These are phyloP conservation scores for Harringtonia lauricola DNA, from an alignment of 2,329 filamentous ascomycete species.

Conservation along the genomic window DNA sequence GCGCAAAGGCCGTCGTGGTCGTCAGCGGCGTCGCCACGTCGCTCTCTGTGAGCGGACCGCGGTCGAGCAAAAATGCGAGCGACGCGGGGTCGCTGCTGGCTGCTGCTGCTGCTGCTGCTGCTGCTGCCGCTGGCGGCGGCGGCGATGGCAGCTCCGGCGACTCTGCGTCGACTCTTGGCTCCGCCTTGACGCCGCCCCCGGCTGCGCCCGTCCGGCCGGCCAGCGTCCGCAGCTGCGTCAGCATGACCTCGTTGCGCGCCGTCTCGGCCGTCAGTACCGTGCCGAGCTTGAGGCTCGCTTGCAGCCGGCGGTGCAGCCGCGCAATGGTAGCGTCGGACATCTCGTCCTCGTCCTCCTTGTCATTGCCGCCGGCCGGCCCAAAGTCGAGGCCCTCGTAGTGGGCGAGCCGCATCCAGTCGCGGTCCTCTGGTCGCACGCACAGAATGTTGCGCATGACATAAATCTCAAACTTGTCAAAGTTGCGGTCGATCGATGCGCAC, in stretches of 20 bases:
- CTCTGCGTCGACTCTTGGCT: constrained; percentile 12
- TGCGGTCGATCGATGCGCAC: constrained; percentile 71
- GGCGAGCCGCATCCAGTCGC: constrained; percentile 67
- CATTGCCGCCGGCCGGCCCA: constrained; percentile 6
- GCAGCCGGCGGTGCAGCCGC: constrained; percentile 59
- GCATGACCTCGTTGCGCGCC: constrained; percentile 59
- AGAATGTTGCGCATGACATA: constrained; percentile 83
- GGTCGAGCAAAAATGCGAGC: constrained; percentile 48
- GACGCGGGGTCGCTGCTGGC: constrained; percentile 17
- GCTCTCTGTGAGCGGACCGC: constrained; percentile 37
- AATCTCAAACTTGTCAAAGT: constrained; percentile 80
- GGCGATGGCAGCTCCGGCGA: too few relatives aligned
- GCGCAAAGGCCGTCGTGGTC: constrained; percentile 65
- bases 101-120: constrained; percentile 10
- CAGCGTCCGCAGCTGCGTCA: constrained; percentile 47
- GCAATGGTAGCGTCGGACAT: constrained; percentile 49
- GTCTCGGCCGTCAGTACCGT: constrained; percentile 58
- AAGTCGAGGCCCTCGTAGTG: constrained; percentile 69
- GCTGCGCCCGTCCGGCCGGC: constrained; percentile 16
- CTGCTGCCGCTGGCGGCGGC: constrained; percentile 6
- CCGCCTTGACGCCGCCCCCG: constrained; percentile 14
- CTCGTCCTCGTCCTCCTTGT: constrained; percentile 6
- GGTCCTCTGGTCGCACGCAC: constrained; percentile 55
- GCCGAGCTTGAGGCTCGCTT: constrained; percentile 70
- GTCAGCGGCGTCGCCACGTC: constrained; percentile 46